A percentile compares a stretch with the other conserved stretches of the same genome.
These are phyloP conservation scores for Metarhizium humberi DNA, from an alignment of 2,329 filamentous ascomycete species.

Conservation along the genomic window DNA sequence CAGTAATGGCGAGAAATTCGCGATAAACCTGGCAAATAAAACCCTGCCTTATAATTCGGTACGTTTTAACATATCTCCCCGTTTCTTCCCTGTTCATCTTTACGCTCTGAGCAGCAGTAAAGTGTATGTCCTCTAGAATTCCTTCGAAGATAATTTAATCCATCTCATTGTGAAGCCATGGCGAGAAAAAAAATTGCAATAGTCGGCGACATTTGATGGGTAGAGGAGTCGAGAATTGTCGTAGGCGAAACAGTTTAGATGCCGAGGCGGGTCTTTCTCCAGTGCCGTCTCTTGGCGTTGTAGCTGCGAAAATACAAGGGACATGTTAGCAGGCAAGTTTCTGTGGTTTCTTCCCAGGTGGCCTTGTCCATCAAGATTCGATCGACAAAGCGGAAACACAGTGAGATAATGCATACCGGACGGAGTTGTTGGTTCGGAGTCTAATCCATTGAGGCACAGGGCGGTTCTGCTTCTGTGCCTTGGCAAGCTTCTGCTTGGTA, in stretches of 20 bases:
- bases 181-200: slow-evolving; percentile 8
- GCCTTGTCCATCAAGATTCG: background rate
- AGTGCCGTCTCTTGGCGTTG: slow-evolving; percentile 99
- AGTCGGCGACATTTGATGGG: slow-evolving; percentile 3
- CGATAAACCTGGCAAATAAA: slow-evolving; percentile 23
- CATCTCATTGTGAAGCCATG: slow-evolving; percentile 19
- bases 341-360: background rate
- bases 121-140: slow-evolving; percentile 9
- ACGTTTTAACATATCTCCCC: slow-evolving; percentile 10
- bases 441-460: slow-evolving; percentile 99
- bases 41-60: slow-evolving; percentile 18
- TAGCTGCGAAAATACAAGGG: slow-evolving; percentile 53
- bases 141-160: slow-evolving; percentile 11
- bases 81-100: background rate
- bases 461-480: slow-evolving; percentile 99
- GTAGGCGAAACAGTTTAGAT: slow-evolving; percentile 63
- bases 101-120: slow-evolving; percentile 16
- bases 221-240: background rate
- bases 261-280: slow-evolving; percentile 99
- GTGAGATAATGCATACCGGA: slow-evolving; percentile 65
- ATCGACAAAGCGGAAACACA: background rate
- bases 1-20: slow-evolving; percentile 28
- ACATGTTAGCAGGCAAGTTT: background rate
- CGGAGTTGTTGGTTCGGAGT: slow-evolving; percentile 96
- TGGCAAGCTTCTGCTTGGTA: slow-evolving; percentile 99